These are phyloP conservation scores for Chlorella sp. DNA, from an alignment of 139 green algal species.

Conservation along the genomic window DNA sequence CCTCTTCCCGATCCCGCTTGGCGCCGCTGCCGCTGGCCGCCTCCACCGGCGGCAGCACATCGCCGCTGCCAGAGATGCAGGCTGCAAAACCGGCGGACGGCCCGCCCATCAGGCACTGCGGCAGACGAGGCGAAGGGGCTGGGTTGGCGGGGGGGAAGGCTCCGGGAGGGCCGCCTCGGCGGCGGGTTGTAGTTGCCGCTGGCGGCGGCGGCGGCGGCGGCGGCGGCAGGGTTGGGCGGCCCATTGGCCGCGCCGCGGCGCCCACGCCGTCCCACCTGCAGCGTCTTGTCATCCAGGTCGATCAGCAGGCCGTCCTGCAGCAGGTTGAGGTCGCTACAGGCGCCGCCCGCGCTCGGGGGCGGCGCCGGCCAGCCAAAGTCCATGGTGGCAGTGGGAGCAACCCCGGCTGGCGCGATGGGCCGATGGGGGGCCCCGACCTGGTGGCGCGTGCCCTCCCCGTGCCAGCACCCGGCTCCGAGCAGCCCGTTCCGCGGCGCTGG, in stretches of 20 bases:
- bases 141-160: too few relatives aligned
- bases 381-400: not conserved
- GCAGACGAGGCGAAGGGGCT: not conserved
- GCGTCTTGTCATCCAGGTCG: constrained; percentile 49
- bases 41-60: not conserved
- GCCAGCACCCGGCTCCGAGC: too few relatives aligned
- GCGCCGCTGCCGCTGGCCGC: constrained; percentile 9
- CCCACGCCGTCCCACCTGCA: constrained; percentile 15
- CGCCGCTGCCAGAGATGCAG: not conserved
- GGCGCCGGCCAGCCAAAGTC: constrained; percentile 6
- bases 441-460: too few relatives aligned
- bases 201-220: not conserved
- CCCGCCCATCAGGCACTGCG: constrained; percentile 42
- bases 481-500: too few relatives aligned
- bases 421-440: too few relatives aligned
- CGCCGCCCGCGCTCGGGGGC: not conserved
- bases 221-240: not conserved
- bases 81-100: constrained; percentile 1
- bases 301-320: constrained; percentile 29
- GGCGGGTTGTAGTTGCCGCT: not conserved
- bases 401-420: too few relatives aligned
- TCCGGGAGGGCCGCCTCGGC: too few relatives aligned
- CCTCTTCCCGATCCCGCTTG: not conserved
- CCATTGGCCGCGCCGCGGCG: not conserved
- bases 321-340: constrained; percentile 18